phyloP scores from a whole-genome alignment of 1,284 basidiomycete genomes.

The Singerocomus inundabilis region DNA sequence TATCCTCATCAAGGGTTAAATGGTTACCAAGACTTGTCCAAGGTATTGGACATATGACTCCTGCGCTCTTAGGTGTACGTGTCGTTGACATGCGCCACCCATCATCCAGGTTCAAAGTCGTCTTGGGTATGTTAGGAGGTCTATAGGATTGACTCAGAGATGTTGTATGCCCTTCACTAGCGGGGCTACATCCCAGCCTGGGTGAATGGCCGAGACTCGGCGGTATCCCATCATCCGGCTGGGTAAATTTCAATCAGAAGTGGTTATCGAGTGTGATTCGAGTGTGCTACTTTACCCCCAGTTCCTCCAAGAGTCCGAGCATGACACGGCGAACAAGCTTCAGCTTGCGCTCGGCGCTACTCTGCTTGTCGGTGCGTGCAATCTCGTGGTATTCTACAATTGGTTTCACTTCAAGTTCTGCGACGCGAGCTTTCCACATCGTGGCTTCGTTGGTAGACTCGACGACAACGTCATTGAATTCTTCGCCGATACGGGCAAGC shows the following conservation, averaged over 20 bases:
- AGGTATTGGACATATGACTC: conserved; percentile 31
- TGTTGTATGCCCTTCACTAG: conserved; percentile 1
- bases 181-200: conserved; percentile 1
- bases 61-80: conserved; percentile 29
- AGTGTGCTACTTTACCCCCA: conserved; percentile 31
- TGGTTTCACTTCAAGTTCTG: conserved; percentile 31
- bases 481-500: conserved; percentile 27
- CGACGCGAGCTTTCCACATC: conserved; percentile 27
- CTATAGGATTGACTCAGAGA: conserved; percentile 12
- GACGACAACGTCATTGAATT: conserved; percentile 35
- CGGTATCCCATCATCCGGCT: conserved; percentile 25
- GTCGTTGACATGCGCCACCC: conserved; percentile 29
- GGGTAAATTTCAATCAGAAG: conserved; percentile 5
- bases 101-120: conserved; percentile 7
- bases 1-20: conserved; percentile 27
- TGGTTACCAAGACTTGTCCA: conserved; percentile 21
- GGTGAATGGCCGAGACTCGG: conserved; percentile 13
- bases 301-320: conserved; percentile 40
- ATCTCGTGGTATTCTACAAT: conserved; percentile 1
- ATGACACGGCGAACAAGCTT: conserved; percentile 39
- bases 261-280: not conserved
- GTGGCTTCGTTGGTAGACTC: conserved; percentile 28
- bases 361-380: conserved; percentile 18
- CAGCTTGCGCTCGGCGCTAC: conserved; percentile 37
- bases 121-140: conserved; percentile 7